These are phyloP conservation scores for Hypericum androsaemum DNA, from an alignment of 345 rosid species.

Conservation along the genomic window DNA sequence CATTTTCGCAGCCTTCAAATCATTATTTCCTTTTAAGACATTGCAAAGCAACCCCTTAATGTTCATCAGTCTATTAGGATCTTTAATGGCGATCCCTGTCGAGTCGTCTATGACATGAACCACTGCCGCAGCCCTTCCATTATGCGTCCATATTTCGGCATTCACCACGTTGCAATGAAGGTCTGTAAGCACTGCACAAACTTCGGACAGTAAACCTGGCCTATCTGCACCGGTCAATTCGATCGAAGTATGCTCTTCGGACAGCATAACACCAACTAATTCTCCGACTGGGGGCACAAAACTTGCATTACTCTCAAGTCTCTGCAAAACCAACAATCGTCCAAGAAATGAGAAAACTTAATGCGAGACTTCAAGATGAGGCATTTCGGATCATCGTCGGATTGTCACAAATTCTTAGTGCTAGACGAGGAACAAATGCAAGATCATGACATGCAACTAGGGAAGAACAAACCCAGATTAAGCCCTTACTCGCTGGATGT, in stretches of 20 bases:
- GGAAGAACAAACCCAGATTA: neutral
- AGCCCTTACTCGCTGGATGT: conserved; percentile 49
- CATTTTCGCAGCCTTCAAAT: conserved; percentile 48
- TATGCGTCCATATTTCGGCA: conserved; percentile 97
- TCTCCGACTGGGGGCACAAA: conserved; percentile 44
- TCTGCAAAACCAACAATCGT: conserved; percentile 31
- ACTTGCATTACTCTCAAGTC: conserved; percentile 64
- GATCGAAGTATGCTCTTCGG: conserved; percentile 68
- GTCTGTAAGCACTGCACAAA: conserved; percentile 79
- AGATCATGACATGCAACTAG: too few relatives aligned
- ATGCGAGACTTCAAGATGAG: neutral
- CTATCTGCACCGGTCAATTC: conserved; percentile 81
- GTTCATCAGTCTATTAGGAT: conserved; percentile 48
- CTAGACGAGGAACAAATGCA: too few relatives aligned
- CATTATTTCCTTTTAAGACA: conserved; percentile 53
- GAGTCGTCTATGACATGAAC: conserved; percentile 60
- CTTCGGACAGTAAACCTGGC: conserved; percentile 85
- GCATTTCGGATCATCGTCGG: too few relatives aligned
- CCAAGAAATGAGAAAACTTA: neutral
- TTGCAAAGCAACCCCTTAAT: conserved; percentile 56
- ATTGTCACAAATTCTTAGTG: too few relatives aligned
- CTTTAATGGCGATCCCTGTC: conserved; percentile 50
- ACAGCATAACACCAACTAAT: conserved; percentile 69
- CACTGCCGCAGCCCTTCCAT: conserved; percentile 84
- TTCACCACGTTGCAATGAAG: conserved; percentile 70